phyloP scores from a whole-genome alignment of 2,329 filamentous ascomycete genomes.

The Colletotrichum sp. region DNA sequence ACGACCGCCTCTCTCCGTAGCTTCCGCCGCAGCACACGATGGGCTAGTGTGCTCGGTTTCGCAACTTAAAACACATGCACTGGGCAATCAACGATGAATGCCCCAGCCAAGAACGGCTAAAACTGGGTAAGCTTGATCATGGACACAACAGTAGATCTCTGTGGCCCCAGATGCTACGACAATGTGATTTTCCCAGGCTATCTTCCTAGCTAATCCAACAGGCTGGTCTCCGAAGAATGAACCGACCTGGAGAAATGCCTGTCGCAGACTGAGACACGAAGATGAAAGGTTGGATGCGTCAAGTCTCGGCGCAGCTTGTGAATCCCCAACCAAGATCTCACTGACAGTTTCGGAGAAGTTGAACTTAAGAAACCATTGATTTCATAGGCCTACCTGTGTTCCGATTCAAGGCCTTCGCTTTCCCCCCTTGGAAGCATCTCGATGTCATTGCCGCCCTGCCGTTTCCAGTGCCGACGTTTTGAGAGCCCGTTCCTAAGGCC shows the following conservation, averaged over 20 bases:
- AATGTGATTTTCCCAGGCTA: not conserved
- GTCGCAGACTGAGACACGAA: not conserved
- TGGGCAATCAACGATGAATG: not conserved
- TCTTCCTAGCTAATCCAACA: not conserved
- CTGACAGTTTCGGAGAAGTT: not conserved
- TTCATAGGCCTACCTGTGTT: not conserved
- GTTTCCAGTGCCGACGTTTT: not conserved
- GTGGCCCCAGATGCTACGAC: not conserved
- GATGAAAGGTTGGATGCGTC: not conserved
- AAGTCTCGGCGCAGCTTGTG: not conserved
- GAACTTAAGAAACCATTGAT: not conserved
- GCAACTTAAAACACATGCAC: not conserved
- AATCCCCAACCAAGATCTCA: not conserved
- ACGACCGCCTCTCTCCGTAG: not conserved
- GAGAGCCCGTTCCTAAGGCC: not conserved
- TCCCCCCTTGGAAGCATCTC: not conserved
- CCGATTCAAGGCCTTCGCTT: not conserved
- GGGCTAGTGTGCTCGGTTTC: not conserved
- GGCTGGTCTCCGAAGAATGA: not conserved
- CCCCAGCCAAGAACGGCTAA: not conserved
- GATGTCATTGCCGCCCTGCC: not conserved
- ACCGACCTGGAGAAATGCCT: not conserved
- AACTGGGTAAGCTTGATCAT: not conserved
- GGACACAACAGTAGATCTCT: not conserved
- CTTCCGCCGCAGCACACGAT: not conserved